Percentiles rank a stretch among this genome's conserved stretches.
Conservation (phyloP, 345 rosid genomes). For the Ailanthus altissimus region DNA sequence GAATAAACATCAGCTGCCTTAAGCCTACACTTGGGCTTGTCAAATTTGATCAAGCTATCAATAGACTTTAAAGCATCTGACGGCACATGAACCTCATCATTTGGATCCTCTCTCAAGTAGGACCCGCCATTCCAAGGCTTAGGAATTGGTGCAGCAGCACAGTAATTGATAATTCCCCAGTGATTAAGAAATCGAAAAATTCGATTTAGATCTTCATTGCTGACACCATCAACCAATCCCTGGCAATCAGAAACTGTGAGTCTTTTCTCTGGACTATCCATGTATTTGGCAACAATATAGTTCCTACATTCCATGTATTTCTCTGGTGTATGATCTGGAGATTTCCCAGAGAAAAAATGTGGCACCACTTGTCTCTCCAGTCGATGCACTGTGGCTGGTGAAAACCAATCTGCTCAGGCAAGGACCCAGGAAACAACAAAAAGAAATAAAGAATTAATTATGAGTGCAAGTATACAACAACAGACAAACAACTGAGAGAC, state of each 20-base stretch:
- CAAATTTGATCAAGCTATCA: slow-evolving; percentile 97
- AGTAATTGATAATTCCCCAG: slow-evolving; percentile 97
- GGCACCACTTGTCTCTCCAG: slow-evolving; percentile 98
- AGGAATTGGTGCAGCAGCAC: slow-evolving; percentile 53
- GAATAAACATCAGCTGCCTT: slow-evolving; percentile 73
- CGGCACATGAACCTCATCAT: slow-evolving; percentile 92
- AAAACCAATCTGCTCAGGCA: slow-evolving; percentile 78
- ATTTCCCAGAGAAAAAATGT: slow-evolving; percentile 92
- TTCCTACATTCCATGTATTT: slow-evolving; percentile 93
- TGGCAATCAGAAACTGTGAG: slow-evolving; percentile 71
- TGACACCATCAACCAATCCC: slow-evolving; percentile 58
- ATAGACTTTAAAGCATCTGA: slow-evolving; percentile 89
- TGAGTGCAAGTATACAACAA: not conserved
- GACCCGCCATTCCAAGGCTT: slow-evolving; percentile 58
- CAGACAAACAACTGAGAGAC: not conserved
- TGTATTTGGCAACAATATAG: slow-evolving; percentile 73
- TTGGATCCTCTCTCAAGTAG: slow-evolving; percentile 78
- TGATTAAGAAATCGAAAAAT: slow-evolving; percentile 95
- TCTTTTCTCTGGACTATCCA: slow-evolving; percentile 78
- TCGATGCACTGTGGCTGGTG: slow-evolving; percentile 79
- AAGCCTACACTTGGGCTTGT: slow-evolving; percentile 86
- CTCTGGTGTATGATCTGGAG: slow-evolving; percentile 69
- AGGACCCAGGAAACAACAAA: slow-evolving; percentile 20
- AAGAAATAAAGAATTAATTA: slow-evolving; percentile 7
- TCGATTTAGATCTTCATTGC: slow-evolving; percentile 67